phyloP scores from a whole-genome alignment of 1,139 yeast genomes.

The Yamadazyma epiphylla region DNA sequence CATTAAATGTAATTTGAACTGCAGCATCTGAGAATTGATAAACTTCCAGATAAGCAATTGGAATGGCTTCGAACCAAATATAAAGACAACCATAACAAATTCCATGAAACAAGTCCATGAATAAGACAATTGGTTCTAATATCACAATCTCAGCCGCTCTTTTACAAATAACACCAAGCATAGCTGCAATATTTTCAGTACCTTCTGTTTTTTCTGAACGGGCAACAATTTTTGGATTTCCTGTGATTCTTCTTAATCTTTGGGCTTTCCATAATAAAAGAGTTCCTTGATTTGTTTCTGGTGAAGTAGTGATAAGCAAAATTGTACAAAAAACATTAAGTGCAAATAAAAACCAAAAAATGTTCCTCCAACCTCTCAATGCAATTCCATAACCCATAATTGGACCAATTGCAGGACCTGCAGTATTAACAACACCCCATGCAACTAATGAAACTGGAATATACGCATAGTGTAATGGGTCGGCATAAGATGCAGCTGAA shows the following conservation, averaged over 20 bases:
- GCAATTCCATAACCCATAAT: constrained; percentile 28
- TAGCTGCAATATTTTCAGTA: too few relatives aligned
- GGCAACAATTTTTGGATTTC: constrained; percentile 34
- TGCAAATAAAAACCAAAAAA: constrained; percentile 42
- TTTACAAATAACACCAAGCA: too few relatives aligned
- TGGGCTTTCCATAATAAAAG: constrained; percentile 45
- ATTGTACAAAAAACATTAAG: constrained; percentile 29
- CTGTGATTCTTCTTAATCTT: constrained; percentile 44
- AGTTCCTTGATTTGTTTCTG: constrained; percentile 51
- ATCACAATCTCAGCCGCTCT: constrained; percentile 29
- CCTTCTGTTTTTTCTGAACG: constrained; percentile 24
- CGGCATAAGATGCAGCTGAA: constrained; percentile 34
- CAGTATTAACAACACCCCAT: constrained; percentile 33
- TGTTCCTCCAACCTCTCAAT: constrained; percentile 37
- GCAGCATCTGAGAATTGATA: constrained; percentile 25
- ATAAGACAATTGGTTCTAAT: constrained; percentile 30
- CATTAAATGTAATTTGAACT: constrained; percentile 31
- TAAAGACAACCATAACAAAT: constrained; percentile 27
- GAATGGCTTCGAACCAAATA: constrained; percentile 34
- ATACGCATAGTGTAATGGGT: constrained; percentile 19
- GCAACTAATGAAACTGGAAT: constrained; percentile 28
- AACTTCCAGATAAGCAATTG: constrained; percentile 22
- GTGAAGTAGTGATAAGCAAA: constrained; percentile 33
- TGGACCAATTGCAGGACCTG: constrained; percentile 34
- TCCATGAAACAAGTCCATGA: constrained; percentile 28